Conservation (phyloP, 2,329 filamentous ascomycete species). For the Nothophoma quercina region DNA sequence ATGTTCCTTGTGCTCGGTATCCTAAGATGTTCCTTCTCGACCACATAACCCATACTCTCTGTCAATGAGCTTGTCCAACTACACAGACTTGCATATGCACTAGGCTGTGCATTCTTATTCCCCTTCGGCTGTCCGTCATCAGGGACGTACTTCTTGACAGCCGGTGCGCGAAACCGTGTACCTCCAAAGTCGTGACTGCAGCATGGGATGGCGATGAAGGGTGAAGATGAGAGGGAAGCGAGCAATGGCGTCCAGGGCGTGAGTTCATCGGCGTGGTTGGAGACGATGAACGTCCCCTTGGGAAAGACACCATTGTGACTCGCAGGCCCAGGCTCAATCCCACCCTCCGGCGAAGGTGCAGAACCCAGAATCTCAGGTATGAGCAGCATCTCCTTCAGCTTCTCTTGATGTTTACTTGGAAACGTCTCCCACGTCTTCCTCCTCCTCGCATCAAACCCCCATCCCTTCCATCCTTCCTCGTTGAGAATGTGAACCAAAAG, state of each 20-base stretch:
- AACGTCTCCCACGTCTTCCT: constrained; percentile 88
- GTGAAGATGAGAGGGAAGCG: constrained; percentile 74
- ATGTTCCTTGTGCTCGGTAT: constrained; percentile 93
- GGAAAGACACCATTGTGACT: constrained; percentile 71
- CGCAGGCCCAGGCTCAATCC: constrained; percentile 16
- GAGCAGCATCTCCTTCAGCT: constrained; percentile 67
- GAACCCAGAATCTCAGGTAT: constrained; percentile 60
- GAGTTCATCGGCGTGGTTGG: constrained; percentile 95
- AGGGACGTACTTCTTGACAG: constrained; percentile 25
- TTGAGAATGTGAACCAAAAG: constrained; percentile 84
- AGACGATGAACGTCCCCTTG: constrained; percentile 85
- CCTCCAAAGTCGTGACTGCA: constrained; percentile 90
- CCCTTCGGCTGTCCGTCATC: constrained; percentile 35
- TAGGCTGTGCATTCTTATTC: constrained; percentile 55
- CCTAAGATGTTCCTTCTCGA: constrained; percentile 84
- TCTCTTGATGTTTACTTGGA: constrained; percentile 55
- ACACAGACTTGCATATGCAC: constrained; percentile 84
- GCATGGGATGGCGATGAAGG: constrained; percentile 94
- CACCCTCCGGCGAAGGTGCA: background rate
- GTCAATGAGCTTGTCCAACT: constrained; percentile 77
- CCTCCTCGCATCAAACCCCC: constrained; percentile 88
- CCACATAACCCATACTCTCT: constrained; percentile 73
- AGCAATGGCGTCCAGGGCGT: constrained; percentile 95
- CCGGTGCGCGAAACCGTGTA: constrained; percentile 70
- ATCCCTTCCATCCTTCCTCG: constrained; percentile 81